Evolutionary conservation across 2,329 filamentous ascomycete species (phyloP).

Genomic region (Verticillium tricorpus): DNA sequence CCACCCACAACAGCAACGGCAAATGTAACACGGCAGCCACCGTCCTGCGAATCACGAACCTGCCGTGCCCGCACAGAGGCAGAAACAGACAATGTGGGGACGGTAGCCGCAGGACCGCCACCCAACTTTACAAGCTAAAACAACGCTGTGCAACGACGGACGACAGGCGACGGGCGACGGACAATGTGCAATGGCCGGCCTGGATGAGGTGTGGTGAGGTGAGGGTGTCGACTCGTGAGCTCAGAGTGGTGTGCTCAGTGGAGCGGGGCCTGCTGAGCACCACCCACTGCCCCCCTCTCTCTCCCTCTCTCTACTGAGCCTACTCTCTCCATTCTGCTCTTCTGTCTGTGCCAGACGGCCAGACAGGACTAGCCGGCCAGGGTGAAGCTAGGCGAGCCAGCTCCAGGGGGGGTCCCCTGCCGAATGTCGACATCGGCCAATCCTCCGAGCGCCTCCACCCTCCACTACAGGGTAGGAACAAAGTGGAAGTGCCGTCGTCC

Average conservation of each 20-base stretch:
- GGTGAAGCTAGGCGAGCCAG: not conserved
- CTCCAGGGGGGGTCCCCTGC: not conserved
- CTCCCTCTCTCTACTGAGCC: not conserved
- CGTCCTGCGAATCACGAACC: not conserved
- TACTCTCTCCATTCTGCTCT: not conserved
- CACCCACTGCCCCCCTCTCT: not conserved
- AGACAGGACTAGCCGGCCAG: not conserved
- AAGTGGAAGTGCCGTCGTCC: not conserved
- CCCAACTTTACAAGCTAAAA: not conserved
- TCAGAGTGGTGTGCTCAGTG: not conserved
- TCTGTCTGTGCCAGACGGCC: not conserved
- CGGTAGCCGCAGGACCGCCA: not conserved
- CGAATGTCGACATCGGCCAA: not conserved
- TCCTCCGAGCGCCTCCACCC: not conserved
- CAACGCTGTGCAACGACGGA: not conserved
- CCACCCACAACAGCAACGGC: not conserved
- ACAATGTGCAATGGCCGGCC: not conserved
- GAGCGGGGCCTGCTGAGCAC: not conserved
- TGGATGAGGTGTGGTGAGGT: not conserved
- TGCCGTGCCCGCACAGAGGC: not conserved
- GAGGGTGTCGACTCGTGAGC: not conserved
- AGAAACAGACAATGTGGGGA: not conserved
- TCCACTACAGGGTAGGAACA: not conserved
- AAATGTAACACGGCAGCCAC: not conserved
- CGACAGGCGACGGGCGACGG: not conserved